Base-by-base conservation (phyloP, 257 asterid species). In the Echium plantagineum region DNA sequence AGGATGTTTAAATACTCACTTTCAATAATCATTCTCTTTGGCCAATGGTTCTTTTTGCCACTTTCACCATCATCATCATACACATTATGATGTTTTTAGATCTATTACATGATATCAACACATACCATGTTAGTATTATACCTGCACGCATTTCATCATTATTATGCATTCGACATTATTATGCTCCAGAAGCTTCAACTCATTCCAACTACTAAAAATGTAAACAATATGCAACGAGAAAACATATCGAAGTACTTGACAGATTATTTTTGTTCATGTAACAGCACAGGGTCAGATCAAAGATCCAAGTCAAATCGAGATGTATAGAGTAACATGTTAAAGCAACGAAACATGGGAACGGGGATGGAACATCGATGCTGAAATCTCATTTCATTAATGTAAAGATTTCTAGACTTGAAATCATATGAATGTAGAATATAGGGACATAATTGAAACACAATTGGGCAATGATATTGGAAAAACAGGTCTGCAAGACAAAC, bases 41-140 rank as follows among this genome's bases (percentile, higher is more conserved):
- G 72, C 78, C 85, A 28, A 28, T 28, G 32, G 32, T 28, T 6
- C 32, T 28, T 63, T 22, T 55, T 19, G 30, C 72, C 61, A 58
- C 75, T 75, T 74, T 35, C 87, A 81, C 77, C 85, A 80, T 81
- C 59, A 77, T 81, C 59, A 77, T 79, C 80, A 75, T 75, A 79
- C 71, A 71, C 73, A 60, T 58, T 75, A 81, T 80, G 83, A 80
- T 81, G 68, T 73, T 65, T 84, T 86, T 84, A 76, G 73, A 81
- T 76, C 70, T 68, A 67, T 68, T 73, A 71, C 84, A 75, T 53
- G 59, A 35, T 35, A 35, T 35, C 13, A 9, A 35, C 46, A 35
- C 13, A 35, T 13, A 48, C 66, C 64, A 65, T 26, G 20, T 21
- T 55, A 26, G 57, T 64, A 17, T 52, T 35, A 7, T 35, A 35